phyloP scores from a whole-genome alignment of 1,284 basidiomycete species.

The Cryptococcus sp. region DNA sequence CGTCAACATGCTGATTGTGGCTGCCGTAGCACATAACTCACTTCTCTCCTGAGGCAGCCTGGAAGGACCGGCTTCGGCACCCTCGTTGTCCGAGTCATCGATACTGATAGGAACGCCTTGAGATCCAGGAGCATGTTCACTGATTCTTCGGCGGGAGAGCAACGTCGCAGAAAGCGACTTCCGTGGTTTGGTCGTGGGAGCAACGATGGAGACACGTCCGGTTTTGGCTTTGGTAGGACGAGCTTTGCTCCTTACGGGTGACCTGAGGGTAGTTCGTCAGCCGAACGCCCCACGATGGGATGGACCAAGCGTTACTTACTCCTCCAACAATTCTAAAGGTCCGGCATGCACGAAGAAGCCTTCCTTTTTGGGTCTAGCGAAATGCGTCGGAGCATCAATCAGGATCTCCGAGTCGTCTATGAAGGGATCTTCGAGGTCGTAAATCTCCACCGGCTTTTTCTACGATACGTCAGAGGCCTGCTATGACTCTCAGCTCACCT shows the following conservation, averaged over 20 bases:
- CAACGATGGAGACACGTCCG: constrained; percentile 16
- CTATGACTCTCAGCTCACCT: constrained; percentile 17
- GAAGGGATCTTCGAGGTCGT: constrained; percentile 89
- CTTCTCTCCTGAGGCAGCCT: constrained; percentile 9
- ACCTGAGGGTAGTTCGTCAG: not conserved
- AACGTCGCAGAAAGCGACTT: constrained; percentile 12
- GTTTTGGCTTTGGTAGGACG: constrained; percentile 11
- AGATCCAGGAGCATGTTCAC: constrained; percentile 5
- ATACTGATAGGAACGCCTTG: constrained; percentile 16
- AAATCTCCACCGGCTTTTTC: constrained; percentile 68
- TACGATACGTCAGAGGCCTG: constrained; percentile 9
- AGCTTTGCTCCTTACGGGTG: constrained; percentile 15
- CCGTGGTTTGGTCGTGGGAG: constrained; percentile 28
- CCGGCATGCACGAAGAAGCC: constrained; percentile 91
- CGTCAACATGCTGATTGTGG: not conserved
- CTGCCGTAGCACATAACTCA: not conserved
- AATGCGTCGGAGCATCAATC: constrained; percentile 84
- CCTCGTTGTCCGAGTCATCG: constrained; percentile 44
- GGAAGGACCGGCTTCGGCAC: constrained; percentile 59
- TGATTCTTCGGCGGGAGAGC: not conserved
- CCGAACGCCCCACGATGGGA: not conserved
- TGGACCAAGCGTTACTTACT: constrained; percentile 26
- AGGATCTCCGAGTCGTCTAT: constrained; percentile 96
- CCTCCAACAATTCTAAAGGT: constrained; percentile 68
- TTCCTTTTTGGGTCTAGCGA: constrained; percentile 89